Evolutionary conservation across 768 basidiomycete genomes (phyloP), one percentile per base, ranked within the genome.

Genomic region (Psilocybe cubensis): DNA sequence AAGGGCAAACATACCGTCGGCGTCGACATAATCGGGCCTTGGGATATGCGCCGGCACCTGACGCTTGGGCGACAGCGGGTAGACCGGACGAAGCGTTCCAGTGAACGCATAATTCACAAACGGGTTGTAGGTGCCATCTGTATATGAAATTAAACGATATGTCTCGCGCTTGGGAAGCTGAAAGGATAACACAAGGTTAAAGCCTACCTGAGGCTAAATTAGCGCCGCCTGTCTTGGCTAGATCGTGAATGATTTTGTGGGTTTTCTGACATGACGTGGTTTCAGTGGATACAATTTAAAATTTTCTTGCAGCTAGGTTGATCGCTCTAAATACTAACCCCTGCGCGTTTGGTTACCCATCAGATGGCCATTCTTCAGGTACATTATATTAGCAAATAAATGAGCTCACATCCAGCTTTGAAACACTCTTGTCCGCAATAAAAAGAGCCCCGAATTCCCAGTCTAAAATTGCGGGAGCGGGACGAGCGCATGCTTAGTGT

Each of bases 341-440:
- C 78, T 78, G 63, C 52, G 54, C 20, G 45, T 45, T 56, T 43
- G 54, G 54, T 57, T 38, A 44, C 28, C 28, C 52, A 59, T 57
- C 42, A 56, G 52, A 48, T 57, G 18, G 44, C n/a, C 23, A 58
- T 43, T 56, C 61, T n/a, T 52, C 46, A 61, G 42, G 11, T 28
- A 60, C 60, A 55, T 44, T 27, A 54, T 25, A 55, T n/a, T n/a
- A n/a, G n/a, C n/a, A n/a, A n/a, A 58, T 14, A 45, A 56, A 43
- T 51, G 35, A 47, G 80, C 94, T 79, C 72, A 96, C 96, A 98
- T 72, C 84, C 89, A 45, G 87, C 83, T 74, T 97, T 98, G 84
- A 98, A 98, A 75, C 96, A 98, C 49, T 92, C 93, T 73, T 98
- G 96, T 23, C 88, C 86, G 63, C 96, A 98, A 75, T 96, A 98